Evolutionary conservation across 2,329 filamentous ascomycete genomes (phyloP).

Genomic region (Colletotrichum sp.): DNA sequence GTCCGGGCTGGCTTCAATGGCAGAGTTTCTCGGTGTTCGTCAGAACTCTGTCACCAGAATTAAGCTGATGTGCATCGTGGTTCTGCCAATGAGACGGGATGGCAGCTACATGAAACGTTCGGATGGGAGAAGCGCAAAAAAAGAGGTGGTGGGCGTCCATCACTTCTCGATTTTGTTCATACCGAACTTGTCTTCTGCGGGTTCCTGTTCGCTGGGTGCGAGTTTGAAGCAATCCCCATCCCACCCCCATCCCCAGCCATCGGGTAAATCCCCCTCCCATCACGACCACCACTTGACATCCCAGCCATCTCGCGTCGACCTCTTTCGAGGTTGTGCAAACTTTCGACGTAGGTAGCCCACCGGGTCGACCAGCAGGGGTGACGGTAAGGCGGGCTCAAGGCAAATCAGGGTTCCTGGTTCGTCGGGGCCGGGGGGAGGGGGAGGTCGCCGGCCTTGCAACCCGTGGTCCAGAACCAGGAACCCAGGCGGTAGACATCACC

Average conservation of each 20-base stretch:
- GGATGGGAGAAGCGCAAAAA: not conserved
- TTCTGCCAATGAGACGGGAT: not conserved
- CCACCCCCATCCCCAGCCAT: constrained; percentile 6
- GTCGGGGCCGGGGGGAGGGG: not conserved
- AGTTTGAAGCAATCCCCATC: constrained; percentile 18
- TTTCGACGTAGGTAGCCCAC: not conserved
- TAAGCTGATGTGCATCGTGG: not conserved
- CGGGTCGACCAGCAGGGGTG: not conserved
- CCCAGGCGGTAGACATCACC: not conserved
- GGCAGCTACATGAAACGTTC: not conserved
- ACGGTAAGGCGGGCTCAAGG: not conserved
- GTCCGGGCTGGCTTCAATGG: not conserved
- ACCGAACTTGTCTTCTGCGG: not conserved
- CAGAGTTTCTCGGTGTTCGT: not conserved
- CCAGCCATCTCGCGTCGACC: constrained; percentile 5
- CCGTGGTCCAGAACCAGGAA: not conserved
- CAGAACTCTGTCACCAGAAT: not conserved
- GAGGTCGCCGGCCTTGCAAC: not conserved
- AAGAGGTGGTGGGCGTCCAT: not conserved
- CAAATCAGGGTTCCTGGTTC: not conserved
- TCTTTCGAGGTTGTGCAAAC: not conserved
- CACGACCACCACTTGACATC: not conserved
- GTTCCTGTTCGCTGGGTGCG: not conserved
- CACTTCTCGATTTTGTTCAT: not conserved
- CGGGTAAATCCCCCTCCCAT: not conserved